Percentiles rank a stretch among this genome's conserved stretches.
Evolutionary conservation across 306 rosid genomes (phyloP).

Genomic region (Medicago arabica): DNA sequence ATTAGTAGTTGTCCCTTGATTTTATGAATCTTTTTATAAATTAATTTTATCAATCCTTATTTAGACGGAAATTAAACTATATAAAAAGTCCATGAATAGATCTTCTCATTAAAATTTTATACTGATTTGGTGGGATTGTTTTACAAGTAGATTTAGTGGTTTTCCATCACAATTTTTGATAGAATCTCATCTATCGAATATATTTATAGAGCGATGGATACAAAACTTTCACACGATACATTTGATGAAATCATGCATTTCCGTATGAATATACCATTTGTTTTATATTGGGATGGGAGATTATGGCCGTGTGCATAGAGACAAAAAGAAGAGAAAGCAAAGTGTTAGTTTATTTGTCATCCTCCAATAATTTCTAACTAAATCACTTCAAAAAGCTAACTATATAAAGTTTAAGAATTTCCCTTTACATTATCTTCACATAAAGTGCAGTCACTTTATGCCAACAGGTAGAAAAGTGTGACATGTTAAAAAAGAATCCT

Average conservation of each 20-base stretch:
- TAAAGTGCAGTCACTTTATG: slow-evolving; percentile 47
- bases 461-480: slow-evolving; percentile 33
- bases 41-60: too few species aligned
- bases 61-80: too few species aligned
- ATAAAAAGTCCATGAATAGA: neutral
- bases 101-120: neutral
- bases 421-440: slow-evolving; percentile 25
- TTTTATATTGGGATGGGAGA: slow-evolving; percentile 17
- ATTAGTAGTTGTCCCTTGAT: too few species aligned
- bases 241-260: slow-evolving; percentile 11
- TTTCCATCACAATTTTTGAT: neutral
- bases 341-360: slow-evolving; percentile 42
- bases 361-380: slow-evolving; percentile 37
- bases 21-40: too few species aligned
- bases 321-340: slow-evolving; percentile 28
- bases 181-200: neutral
- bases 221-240: slow-evolving; percentile 19
- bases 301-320: slow-evolving; percentile 18
- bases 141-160: neutral
- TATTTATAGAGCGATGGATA: neutral
- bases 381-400: slow-evolving; percentile 26
- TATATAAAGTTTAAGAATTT: slow-evolving; percentile 27
- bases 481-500: slow-evolving; percentile 29
- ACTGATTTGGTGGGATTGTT: neutral
- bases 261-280: slow-evolving; percentile 2